A percentile compares a stretch with the other conserved stretches of the same genome.
Conservation (phyloP, 176 grass and related monocot genomes). For the Oryza nivara region DNA sequence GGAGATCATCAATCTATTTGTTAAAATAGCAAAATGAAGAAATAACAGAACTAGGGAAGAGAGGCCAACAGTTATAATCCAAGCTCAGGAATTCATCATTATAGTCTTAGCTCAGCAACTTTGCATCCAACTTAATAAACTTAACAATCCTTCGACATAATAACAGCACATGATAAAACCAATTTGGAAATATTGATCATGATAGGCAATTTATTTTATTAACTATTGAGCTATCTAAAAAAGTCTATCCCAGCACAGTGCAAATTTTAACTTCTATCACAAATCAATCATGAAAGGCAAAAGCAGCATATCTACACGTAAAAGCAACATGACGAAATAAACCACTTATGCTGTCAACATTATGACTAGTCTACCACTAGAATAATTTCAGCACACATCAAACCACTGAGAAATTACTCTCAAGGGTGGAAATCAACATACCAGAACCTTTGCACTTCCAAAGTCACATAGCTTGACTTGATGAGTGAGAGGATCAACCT, state of each 20-base stretch:
- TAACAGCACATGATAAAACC: conserved; percentile 16
- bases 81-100: conserved; percentile 7
- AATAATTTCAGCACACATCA: background rate
- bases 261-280: background rate
- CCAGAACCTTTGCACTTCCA: conserved; percentile 98
- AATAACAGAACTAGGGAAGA: background rate
- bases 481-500: conserved; percentile 98
- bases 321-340: background rate
- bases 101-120: conserved; percentile 5
- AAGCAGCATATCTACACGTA: conserved; percentile 4
- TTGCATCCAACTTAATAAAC: background rate
- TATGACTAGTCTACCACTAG: conserved; percentile 9
- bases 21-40: background rate
- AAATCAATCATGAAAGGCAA: background rate
- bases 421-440: conserved; percentile 44
- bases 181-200: background rate
- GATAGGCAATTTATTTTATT: background rate
- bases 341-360: background rate
- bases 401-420: background rate
- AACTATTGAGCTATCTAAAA: background rate
- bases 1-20: background rate
- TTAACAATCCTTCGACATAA: background rate
- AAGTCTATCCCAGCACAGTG: background rate
- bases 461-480: conserved; percentile 99
- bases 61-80: background rate